These are phyloP conservation scores for Teratosphaeria destructans DNA, from an alignment of 2,329 filamentous ascomycete genomes.

Conservation along the genomic window DNA sequence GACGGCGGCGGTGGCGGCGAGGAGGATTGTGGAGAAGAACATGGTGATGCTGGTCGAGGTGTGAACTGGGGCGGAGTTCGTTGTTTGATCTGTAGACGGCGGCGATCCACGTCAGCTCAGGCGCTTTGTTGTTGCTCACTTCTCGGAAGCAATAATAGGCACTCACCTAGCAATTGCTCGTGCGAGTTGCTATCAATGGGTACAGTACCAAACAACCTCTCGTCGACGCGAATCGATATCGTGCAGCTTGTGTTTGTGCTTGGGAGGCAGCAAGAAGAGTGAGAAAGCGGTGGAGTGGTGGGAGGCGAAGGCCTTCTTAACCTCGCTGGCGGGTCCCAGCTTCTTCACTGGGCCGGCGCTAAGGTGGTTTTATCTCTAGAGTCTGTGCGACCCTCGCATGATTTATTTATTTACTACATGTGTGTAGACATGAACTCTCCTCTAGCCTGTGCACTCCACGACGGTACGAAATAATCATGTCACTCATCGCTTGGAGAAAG, in stretches of 20 bases:
- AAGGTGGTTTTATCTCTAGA: neutral
- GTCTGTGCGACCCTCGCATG: neutral
- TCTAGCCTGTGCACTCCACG: neutral
- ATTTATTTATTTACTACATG: neutral
- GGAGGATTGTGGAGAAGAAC: slow-evolving; percentile 38
- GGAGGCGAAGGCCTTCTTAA: neutral
- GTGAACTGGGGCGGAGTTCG: neutral
- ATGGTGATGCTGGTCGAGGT: slow-evolving; percentile 25
- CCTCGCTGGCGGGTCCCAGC: neutral
- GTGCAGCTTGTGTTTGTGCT: neutral
- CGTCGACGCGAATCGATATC: neutral
- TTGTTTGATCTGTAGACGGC: neutral
- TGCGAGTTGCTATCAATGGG: neutral
- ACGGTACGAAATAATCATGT: neutral
- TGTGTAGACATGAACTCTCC: neutral
- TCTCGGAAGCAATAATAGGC: neutral
- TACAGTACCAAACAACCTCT: neutral
- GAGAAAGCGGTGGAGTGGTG: neutral
- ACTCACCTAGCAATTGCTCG: neutral
- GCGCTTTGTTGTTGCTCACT: neutral
- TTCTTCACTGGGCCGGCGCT: neutral
- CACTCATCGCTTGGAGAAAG: neutral
- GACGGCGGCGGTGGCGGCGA: slow-evolving; percentile 38
- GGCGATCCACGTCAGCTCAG: neutral
- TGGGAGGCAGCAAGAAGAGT: neutral